phyloP scores from a whole-genome alignment of 257 asterid genomes.

The Verbena officinalis region DNA sequence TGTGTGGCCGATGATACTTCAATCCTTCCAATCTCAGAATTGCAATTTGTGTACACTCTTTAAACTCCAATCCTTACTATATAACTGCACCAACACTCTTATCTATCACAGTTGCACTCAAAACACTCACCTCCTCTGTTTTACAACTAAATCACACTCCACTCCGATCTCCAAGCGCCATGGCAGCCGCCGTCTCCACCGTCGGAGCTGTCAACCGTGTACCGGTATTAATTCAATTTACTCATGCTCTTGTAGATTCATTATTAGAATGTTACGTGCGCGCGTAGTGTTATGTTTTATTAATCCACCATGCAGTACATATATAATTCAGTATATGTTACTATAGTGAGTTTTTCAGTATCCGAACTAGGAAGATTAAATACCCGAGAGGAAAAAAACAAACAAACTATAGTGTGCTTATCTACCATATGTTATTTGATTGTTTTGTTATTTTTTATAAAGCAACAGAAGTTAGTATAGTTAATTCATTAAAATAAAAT shows the following conservation, averaged over 20 bases:
- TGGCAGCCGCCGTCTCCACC: constrained; percentile 78
- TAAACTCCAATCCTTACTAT: constrained; percentile 19
- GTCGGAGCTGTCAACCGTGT: constrained; percentile 78
- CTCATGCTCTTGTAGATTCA: too few relatives aligned
- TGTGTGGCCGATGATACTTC: constrained; percentile 64
- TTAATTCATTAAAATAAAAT: too few relatives aligned
- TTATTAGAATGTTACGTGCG: not conserved
- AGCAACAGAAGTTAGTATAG: too few relatives aligned
- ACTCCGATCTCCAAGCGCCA: constrained; percentile 10
- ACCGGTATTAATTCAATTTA: constrained; percentile 37
- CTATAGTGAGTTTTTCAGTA: too few relatives aligned
- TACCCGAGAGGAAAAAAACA: too few relatives aligned
- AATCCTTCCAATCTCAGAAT: constrained; percentile 33
- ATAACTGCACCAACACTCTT: constrained; percentile 18
- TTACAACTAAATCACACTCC: not conserved
- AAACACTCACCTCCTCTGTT: not conserved
- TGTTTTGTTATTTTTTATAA: too few relatives aligned
- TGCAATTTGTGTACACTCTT: constrained; percentile 42
- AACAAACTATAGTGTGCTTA: too few relatives aligned
- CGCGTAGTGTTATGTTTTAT: not conserved
- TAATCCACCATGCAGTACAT: too few relatives aligned
- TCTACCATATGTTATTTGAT: too few relatives aligned
- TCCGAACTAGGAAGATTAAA: too few relatives aligned
- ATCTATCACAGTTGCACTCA: not conserved
- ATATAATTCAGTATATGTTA: too few relatives aligned